Evolutionary conservation across 2,329 filamentous ascomycete genomes (phyloP).

Genomic region (Davidsoniella virescens): DNA sequence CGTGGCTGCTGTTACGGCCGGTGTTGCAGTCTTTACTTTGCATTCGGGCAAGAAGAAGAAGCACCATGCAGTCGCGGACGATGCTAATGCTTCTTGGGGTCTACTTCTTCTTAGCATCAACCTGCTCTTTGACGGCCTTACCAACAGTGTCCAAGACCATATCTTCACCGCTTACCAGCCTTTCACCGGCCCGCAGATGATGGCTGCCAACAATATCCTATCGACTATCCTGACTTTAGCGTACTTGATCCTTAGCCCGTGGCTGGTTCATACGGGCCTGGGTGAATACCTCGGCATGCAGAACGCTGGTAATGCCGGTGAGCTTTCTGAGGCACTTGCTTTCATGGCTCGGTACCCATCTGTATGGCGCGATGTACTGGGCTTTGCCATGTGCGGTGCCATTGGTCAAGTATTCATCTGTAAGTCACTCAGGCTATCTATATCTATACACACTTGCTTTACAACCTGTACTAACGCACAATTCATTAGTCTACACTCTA

Average conservation of each 20-base stretch:
- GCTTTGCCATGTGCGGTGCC: conserved; percentile 79
- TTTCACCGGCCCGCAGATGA: conserved; percentile 93
- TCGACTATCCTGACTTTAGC: conserved; percentile 57
- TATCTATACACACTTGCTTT: neutral
- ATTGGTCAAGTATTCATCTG: conserved; percentile 94
- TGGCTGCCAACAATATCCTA: conserved; percentile 93
- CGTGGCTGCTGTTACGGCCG: conserved; percentile 74
- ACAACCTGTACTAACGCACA: conserved; percentile 14
- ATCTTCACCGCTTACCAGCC: conserved; percentile 68
- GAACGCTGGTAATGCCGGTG: conserved; percentile 48
- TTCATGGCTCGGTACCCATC: conserved; percentile 69
- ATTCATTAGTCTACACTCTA: conserved; percentile 59
- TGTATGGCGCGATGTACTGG: conserved; percentile 75
- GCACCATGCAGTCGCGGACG: conserved; percentile 26
- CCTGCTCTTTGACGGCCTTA: conserved; percentile 85
- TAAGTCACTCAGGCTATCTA: conserved; percentile 23
- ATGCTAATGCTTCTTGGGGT: conserved; percentile 57
- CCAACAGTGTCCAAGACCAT: conserved; percentile 91
- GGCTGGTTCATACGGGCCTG: conserved; percentile 51
- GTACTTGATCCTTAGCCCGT: conserved; percentile 67
- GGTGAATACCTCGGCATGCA: conserved; percentile 53
- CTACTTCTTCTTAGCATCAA: conserved; percentile 75
- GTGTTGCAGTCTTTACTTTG: conserved; percentile 88
- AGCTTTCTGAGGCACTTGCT: conserved; percentile 60
- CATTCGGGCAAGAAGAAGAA: conserved; percentile 49